A percentile compares a stretch with the other conserved stretches of the same genome.
Evolutionary conservation across 1,284 basidiomycete species (phyloP).

Genomic region (Hymenochaete sp.): DNA sequence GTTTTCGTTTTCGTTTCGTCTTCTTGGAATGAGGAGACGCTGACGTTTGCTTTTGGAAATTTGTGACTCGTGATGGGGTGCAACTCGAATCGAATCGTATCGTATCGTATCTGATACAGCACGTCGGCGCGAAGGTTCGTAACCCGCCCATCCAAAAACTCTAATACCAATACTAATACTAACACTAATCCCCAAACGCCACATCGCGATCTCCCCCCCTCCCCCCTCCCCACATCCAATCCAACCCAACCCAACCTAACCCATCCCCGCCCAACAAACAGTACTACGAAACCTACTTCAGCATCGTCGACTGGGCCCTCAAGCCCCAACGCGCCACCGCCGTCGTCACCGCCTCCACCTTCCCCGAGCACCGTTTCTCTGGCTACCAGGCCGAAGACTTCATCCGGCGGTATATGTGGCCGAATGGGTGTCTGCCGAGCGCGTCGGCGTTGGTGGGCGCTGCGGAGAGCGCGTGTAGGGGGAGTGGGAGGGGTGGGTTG

Average conservation of each 20-base stretch:
- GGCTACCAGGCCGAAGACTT: constrained; percentile 44
- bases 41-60: too few relatives aligned
- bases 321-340: constrained; percentile 33
- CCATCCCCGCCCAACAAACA: constrained; percentile 15
- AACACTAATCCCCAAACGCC: too few relatives aligned
- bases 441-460: constrained; percentile 66
- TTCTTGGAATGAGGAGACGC: too few relatives aligned
- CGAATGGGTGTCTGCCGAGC: constrained; percentile 80
- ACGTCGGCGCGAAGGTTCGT: constrained; percentile 54
- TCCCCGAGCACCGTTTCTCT: constrained; percentile 34
- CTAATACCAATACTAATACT: too few relatives aligned
- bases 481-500: constrained; percentile 65
- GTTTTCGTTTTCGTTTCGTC: constrained; percentile 19
- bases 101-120: constrained; percentile 35
- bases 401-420: constrained; percentile 90
- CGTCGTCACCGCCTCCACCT: constrained; percentile 43
- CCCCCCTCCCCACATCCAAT: too few relatives aligned
- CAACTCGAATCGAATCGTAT: too few relatives aligned
- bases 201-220: too few relatives aligned
- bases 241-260: neutral
- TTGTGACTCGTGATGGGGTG: too few relatives aligned
- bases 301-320: constrained; percentile 38
- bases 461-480: constrained; percentile 50
- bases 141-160: too few relatives aligned
- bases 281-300: constrained; percentile 70